Conservation (phyloP, 2,329 filamentous ascomycete genomes). For the Dothideomycetes sp. region DNA sequence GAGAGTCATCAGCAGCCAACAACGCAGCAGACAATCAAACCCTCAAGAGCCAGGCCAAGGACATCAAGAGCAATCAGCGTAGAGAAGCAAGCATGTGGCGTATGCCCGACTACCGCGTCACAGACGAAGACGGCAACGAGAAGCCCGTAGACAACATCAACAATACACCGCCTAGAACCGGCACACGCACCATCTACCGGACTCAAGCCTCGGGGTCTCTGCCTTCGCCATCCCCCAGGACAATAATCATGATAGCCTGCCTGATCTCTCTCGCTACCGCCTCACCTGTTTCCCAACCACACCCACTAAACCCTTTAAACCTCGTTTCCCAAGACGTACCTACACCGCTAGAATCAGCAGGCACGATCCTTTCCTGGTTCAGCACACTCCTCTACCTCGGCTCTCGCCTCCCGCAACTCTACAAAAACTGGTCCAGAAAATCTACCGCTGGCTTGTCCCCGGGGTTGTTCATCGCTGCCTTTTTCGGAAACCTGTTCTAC, state of each 20-base stretch:
- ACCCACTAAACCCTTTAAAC: background rate
- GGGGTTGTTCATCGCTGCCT: constrained; percentile 53
- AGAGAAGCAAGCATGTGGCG: constrained; percentile 5
- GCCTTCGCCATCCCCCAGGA: constrained; percentile 34
- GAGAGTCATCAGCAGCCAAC: constrained; percentile 6
- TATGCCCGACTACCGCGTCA: constrained; percentile 14
- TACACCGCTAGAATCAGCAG: constrained; percentile 31
- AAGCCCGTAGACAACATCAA: constrained; percentile 5
- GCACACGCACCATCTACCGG: constrained; percentile 16
- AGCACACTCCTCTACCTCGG: constrained; percentile 47
- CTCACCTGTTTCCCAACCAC: constrained; percentile 18
- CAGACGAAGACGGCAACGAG: constrained; percentile 16
- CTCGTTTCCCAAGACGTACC: constrained; percentile 13
- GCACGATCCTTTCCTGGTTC: constrained; percentile 44
- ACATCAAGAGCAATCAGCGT: constrained; percentile 5
- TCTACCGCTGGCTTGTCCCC: constrained; percentile 54
- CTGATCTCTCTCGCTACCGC: constrained; percentile 32
- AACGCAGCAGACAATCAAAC: constrained; percentile 1
- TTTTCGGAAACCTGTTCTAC: constrained; percentile 59
- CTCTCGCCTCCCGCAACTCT: constrained; percentile 52
- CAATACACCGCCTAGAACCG: background rate
- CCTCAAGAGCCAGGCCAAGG: constrained; percentile 8
- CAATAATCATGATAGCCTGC: constrained; percentile 34
- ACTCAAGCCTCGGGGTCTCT: constrained; percentile 25
- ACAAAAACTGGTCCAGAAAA: constrained; percentile 52